Evolutionary conservation across 306 rosid species (phyloP), one percentile per base, ranked within the genome.

Genomic region (Carpinus viminea): DNA sequence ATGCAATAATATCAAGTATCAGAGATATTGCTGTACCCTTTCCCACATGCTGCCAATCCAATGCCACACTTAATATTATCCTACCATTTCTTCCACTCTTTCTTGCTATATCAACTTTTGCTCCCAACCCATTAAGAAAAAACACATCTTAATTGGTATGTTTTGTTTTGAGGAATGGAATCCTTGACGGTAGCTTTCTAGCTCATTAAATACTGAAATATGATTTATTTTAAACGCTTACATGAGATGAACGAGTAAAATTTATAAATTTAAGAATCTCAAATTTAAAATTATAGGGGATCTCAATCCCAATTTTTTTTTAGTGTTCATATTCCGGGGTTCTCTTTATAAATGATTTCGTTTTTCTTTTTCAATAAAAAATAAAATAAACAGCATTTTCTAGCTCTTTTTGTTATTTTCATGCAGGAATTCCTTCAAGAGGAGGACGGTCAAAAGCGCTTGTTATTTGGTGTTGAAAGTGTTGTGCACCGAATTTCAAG

Each of bases 361-460:
- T 31, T 2, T 31, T 31, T 18, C 18, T 16, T 12, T 54, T 5
- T 18, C 26, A 24, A 24, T 24, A 54, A 18, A 0, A 36, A 31
- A 31, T 31, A 31, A 31, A 31, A 31, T 31, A 31, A 31, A 31
- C 34, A 31, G 34, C 34, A 31, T 31, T 31, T 31, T 31, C 34
- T 24, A 24, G 26, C 26, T 31, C 34, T 31, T 31, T 31, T 31
- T 31, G 76, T 53, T 21, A 65, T 65, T 66, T 52, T 3, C 11
- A n/a, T n/a, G 17, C 50, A 60, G 24, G 43, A 72, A 21, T 46
- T 50, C 74, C 26, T 24, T 24, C 1, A 24, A 24, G 26, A 24
- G 26, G 26, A 12, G 24, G 86, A 81, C 76, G 87, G 90, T 87
- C 90, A 92, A 92, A 90, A 83, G 86, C 81, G 55, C 5, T 72